Conservation (phyloP, 1,139 yeast species). For the Debaryomycetaceae sp. region DNA sequence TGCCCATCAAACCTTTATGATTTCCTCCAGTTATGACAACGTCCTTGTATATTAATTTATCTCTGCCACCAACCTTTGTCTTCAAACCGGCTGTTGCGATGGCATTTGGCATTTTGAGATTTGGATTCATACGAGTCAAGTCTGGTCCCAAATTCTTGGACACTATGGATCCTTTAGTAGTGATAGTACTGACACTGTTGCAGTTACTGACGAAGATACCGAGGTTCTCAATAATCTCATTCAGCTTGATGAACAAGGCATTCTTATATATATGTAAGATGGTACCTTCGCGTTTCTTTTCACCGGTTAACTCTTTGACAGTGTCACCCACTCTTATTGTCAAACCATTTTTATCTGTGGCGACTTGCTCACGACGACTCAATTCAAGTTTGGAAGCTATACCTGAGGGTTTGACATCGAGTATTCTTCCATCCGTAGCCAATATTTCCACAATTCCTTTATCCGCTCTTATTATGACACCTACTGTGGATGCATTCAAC, state of each 20-base stretch:
- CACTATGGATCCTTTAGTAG: constrained; percentile 72
- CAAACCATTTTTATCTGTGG: constrained; percentile 83
- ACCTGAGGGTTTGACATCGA: constrained; percentile 71
- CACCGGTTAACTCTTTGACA: constrained; percentile 70
- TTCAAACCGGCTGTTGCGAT: constrained; percentile 54
- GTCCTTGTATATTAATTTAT: constrained; percentile 73
- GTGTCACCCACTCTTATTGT: constrained; percentile 89
- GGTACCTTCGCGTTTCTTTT: constrained; percentile 73
- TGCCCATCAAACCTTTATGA: constrained; percentile 92
- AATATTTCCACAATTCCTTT: constrained; percentile 80
- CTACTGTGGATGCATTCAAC: constrained; percentile 80
- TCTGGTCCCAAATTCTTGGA: constrained; percentile 61
- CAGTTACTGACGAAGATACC: constrained; percentile 87
- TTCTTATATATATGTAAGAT: constrained; percentile 84
- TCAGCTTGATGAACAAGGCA: constrained; percentile 73
- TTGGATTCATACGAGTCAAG: constrained; percentile 83
- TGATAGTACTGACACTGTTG: constrained; percentile 73
- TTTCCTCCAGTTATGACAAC: constrained; percentile 88
- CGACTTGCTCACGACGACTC: constrained; percentile 67
- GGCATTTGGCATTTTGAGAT: constrained; percentile 44
- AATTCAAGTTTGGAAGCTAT: constrained; percentile 70
- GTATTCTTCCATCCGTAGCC: constrained; percentile 76
- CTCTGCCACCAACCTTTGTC: constrained; percentile 67
- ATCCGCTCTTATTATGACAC: constrained; percentile 87
- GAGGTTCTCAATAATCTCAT: constrained; percentile 75